A percentile compares a stretch with the other conserved stretches of the same genome.
phyloP scores from a whole-genome alignment of 495 filamentous ascomycete genomes.

The Aspergillus funiculosus region DNA sequence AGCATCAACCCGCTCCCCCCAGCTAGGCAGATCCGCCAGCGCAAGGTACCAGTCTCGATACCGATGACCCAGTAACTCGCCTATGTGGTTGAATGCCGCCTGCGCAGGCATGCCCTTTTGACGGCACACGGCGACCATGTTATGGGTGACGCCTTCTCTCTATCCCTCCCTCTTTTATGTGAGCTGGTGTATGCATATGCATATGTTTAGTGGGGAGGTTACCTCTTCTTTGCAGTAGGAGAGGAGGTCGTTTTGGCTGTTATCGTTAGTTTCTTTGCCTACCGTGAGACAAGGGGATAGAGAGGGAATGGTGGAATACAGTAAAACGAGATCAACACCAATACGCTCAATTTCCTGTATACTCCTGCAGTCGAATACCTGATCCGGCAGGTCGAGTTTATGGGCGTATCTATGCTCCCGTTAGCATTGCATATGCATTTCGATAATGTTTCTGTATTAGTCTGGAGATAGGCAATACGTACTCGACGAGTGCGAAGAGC shows the following conservation, averaged over 20 bases:
- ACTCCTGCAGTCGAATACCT: slow-evolving; percentile 23
- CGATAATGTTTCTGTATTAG: background rate
- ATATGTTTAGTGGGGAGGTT: background rate
- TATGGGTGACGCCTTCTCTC: slow-evolving; percentile 27
- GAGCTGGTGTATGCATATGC: background rate
- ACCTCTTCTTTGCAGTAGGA: slow-evolving; percentile 30
- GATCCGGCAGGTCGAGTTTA: slow-evolving; percentile 24
- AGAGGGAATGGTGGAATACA: slow-evolving; percentile 17
- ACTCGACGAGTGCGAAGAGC: slow-evolving; percentile 30
- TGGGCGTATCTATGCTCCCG: slow-evolving; percentile 23
- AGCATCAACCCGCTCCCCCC: slow-evolving; percentile 26
- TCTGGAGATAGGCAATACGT: background rate
- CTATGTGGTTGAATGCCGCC: slow-evolving; percentile 26
- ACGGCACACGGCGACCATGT: slow-evolving; percentile 28
- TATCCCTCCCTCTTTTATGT: slow-evolving; percentile 13
- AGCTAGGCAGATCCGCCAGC: slow-evolving; percentile 24
- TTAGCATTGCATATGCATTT: background rate
- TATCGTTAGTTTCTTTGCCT: background rate
- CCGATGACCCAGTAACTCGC: slow-evolving; percentile 19
- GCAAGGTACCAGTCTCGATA: slow-evolving; percentile 33
- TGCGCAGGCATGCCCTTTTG: slow-evolving; percentile 24
- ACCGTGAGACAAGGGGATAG: background rate
- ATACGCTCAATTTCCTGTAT: slow-evolving; percentile 29
- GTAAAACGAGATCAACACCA: slow-evolving; percentile 26
- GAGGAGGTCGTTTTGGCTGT: slow-evolving; percentile 30